Evolutionary conservation across 2,329 filamentous ascomycete genomes (phyloP).

Genomic region (Sclerotinia nivalis): DNA sequence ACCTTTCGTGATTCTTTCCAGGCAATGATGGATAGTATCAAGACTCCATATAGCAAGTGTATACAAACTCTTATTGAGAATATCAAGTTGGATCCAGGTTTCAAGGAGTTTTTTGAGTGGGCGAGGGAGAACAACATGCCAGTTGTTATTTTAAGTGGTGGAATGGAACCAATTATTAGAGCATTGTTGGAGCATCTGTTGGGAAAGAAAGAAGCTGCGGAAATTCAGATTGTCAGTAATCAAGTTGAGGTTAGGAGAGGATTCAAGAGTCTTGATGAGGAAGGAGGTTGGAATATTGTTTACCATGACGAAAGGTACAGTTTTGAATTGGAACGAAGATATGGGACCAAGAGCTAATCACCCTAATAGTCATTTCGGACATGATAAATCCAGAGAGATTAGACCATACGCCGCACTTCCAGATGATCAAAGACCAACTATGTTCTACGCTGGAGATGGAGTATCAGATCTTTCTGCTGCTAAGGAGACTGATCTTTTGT

Average conservation of each 20-base stretch:
- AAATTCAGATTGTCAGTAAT: constrained; percentile 91
- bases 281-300: constrained; percentile 82
- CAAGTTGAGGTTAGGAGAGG: constrained; percentile 66
- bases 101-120: constrained; percentile 87
- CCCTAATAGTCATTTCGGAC: constrained; percentile 65
- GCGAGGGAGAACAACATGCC: constrained; percentile 79
- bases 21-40: constrained; percentile 89
- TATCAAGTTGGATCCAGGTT: constrained; percentile 85
- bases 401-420: constrained; percentile 79
- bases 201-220: constrained; percentile 67
- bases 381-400: constrained; percentile 93
- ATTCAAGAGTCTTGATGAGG: constrained; percentile 69
- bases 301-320: constrained; percentile 81
- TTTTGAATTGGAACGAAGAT: background rate
- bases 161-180: constrained; percentile 90
- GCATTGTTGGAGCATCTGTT: constrained; percentile 78
- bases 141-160: constrained; percentile 86
- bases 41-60: constrained; percentile 77
- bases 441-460: constrained; percentile 95
- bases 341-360: constrained; percentile 2
- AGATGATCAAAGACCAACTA: constrained; percentile 66
- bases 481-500: constrained; percentile 87
- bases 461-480: constrained; percentile 92
- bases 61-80: constrained; percentile 75
- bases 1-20: constrained; percentile 85